phyloP scores from a whole-genome alignment of 768 basidiomycete species.

The Cystofilobasidium bisporidii region DNA sequence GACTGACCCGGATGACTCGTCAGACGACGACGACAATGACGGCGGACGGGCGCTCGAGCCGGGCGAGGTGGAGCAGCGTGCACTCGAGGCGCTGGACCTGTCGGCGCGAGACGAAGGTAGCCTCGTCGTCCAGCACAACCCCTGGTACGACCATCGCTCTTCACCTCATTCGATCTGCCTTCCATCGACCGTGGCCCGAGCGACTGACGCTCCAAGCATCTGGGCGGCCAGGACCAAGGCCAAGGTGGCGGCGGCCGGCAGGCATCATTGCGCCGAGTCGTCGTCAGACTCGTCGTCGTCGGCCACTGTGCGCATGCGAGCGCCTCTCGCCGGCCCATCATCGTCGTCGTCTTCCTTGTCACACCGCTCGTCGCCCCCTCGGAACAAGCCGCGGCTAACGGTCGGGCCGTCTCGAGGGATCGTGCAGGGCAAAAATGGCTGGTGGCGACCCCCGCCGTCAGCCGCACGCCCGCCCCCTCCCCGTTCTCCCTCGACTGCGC shows the following conservation, averaged over 20 bases:
- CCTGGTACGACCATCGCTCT: not conserved
- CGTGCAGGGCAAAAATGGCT: not conserved
- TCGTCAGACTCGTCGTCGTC: not conserved
- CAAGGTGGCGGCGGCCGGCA: not conserved
- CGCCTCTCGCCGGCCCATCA: not conserved
- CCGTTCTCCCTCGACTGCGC: not conserved
- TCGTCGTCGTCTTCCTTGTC: not conserved
- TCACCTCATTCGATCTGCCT: too few relatives aligned
- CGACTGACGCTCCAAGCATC: not conserved
- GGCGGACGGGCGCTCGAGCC: not conserved
- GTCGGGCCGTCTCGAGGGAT: not conserved
- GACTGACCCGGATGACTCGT: not conserved
- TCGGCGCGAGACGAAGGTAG: not conserved
- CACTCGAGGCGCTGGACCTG: not conserved
- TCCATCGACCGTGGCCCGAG: too few relatives aligned
- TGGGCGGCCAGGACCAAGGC: conserved; percentile 1
- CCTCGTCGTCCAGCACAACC: not conserved
- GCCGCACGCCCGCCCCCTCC: not conserved
- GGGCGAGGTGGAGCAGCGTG: not conserved
- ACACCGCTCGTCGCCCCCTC: not conserved
- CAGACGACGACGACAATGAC: not conserved
- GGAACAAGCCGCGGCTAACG: not conserved
- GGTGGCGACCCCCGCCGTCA: not conserved
- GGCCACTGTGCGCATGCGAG: not conserved
- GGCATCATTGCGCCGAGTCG: not conserved